Conservation (phyloP, 2,329 filamentous ascomycete genomes). For the Phaeosphaeria sp. region DNA sequence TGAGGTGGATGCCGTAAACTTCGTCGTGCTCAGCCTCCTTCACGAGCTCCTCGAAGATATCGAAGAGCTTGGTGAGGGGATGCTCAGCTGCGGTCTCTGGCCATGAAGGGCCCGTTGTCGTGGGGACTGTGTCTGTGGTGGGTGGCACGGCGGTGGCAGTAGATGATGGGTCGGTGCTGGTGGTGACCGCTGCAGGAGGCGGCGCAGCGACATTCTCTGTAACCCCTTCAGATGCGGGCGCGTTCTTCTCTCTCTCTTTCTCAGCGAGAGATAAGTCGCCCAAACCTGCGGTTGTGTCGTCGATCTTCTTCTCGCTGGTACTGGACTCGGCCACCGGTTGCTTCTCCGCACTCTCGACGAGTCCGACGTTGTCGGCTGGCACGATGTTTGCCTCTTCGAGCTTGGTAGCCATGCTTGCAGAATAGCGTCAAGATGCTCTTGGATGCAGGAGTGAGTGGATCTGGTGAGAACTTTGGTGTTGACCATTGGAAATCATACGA, state of each 20-base stretch:
- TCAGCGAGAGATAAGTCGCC: conserved; percentile 24
- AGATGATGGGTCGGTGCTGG: too few species aligned
- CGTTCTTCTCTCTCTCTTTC: conserved; percentile 15
- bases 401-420: conserved; percentile 24
- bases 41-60: conserved; percentile 65
- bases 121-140: conserved; percentile 10
- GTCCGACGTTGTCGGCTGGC: conserved; percentile 20
- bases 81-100: conserved; percentile 47
- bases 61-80: conserved; percentile 64
- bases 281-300: conserved; percentile 21
- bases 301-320: conserved; percentile 22
- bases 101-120: conserved; percentile 38
- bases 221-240: background rate
- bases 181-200: too few species aligned
- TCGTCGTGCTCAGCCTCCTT: conserved; percentile 69
- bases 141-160: conserved; percentile 2
- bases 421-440: background rate
- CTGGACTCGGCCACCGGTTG: conserved; percentile 19
- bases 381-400: conserved; percentile 20
- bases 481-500: conserved; percentile 12
- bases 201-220: background rate
- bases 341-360: conserved; percentile 19
- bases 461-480: background rate
- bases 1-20: conserved; percentile 84
- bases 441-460: background rate